Percentiles rank a stretch among this genome's conserved stretches.
Conservation (phyloP, 257 asterid species). For the Phtheirospermum japonicum region DNA sequence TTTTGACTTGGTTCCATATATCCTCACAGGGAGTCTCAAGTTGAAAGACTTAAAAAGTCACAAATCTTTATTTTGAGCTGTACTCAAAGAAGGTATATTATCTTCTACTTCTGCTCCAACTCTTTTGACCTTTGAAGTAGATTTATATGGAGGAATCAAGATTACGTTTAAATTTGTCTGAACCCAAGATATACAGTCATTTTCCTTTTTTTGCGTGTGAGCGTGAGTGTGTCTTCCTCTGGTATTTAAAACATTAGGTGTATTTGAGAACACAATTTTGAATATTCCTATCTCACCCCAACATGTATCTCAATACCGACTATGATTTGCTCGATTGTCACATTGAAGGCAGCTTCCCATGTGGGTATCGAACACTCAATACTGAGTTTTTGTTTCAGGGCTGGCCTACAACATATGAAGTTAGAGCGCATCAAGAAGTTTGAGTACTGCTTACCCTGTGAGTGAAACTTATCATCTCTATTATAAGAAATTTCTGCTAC, state of each 20-base stretch:
- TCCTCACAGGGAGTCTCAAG: conserved; percentile 71
- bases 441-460: conserved; percentile 86
- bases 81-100: conserved; percentile 74
- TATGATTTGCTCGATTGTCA: neutral
- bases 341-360: conserved; percentile 2
- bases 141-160: too few species aligned
- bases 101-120: neutral
- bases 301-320: neutral
- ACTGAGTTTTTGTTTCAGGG: conserved; percentile 44
- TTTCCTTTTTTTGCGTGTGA: neutral
- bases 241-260: neutral
- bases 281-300: neutral
- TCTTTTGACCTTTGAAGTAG: neutral
- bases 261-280: neutral
- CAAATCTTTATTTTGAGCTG: conserved; percentile 83
- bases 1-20: neutral
- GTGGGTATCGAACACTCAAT: neutral
- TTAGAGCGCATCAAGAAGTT: conserved; percentile 72
- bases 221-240: neutral
- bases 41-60: conserved; percentile 81
- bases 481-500: conserved; percentile 2
- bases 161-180: too few species aligned
- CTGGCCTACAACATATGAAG: conserved; percentile 74
- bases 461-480: conserved; percentile 32
- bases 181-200: neutral